Percentiles rank a stretch among this genome's conserved stretches.
These are phyloP conservation scores for Trichoderma sp. DNA, from an alignment of 2,329 filamentous ascomycete species.

Conservation along the genomic window DNA sequence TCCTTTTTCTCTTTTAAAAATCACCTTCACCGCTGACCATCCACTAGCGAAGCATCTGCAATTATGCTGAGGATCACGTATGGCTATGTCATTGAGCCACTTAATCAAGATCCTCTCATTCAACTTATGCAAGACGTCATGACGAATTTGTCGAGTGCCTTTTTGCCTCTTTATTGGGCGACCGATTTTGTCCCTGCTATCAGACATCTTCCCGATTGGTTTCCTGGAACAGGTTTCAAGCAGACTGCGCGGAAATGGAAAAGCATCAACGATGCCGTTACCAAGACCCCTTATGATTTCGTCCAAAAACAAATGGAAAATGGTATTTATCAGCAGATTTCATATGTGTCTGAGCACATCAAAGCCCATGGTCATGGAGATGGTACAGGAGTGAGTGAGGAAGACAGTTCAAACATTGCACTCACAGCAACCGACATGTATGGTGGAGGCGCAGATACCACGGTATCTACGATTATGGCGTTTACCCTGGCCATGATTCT, in stretches of 20 bases:
- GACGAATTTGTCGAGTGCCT: neutral
- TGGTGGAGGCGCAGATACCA: neutral
- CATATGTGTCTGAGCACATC: neutral
- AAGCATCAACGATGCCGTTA: neutral
- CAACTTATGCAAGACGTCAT: neutral
- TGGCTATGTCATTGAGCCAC: neutral
- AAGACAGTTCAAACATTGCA: neutral
- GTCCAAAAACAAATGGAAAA: neutral
- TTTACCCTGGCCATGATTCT: neutral
- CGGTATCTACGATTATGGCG: neutral
- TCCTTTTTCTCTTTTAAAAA: neutral
- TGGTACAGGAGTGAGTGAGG: neutral
- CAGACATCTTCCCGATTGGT: neutral
- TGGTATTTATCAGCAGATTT: neutral
- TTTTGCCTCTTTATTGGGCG: neutral
- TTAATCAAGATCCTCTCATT: constrained; percentile 1
- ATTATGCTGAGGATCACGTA: constrained; percentile 7
- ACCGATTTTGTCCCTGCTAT: constrained; percentile 7
- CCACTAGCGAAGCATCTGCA: neutral
- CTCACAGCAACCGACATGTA: neutral
- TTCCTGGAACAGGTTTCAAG: constrained; percentile 13
- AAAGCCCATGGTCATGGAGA: neutral
- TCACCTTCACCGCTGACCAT: neutral
- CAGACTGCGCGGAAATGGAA: neutral
- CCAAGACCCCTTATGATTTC: neutral